Evolutionary conservation across 2,329 filamentous ascomycete genomes (phyloP), one percentile per base, ranked within the genome.

Genomic region (Colletotrichum spinosum): DNA sequence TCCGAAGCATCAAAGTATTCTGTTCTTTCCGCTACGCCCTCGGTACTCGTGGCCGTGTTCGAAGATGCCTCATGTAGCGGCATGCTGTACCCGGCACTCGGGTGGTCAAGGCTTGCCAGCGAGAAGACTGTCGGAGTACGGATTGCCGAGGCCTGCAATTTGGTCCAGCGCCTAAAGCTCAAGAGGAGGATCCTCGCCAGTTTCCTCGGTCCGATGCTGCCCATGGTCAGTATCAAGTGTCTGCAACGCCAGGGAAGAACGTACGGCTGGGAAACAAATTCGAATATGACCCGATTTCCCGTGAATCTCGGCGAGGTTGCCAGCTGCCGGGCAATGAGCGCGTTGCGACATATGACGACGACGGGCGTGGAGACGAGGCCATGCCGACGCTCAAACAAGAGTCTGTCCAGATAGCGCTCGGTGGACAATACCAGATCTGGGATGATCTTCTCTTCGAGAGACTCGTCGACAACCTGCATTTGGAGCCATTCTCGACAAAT

Each of bases 261-360:
- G 69, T 60, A 77, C 74, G 78, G 78, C 52, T 78, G 78, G 2
- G 77, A 78, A 15, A 78, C 74, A 48, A 77, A 79, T 52, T 79
- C 78, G 9, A 77, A 72, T 12, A 78, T 67, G 2, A 70, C 71
- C 13, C 62, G 60, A 41, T 68, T 34, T 66, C 67, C 63, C 25
- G 67, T 55, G n/a, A 68, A 62, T 44, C 72, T 60, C 42, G 71
- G 56, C 2, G 51, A 67, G 33, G 46, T 72, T 54, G 61, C 60
- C 7, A 68, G 61, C 33, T 69, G 68, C 25, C 76, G 74, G 2
- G 75, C 76, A 9, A 70, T 69, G 4, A 75, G 55, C 1, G 73
- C 71, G 55, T 76, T 74, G n/a, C 60, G 69, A 51, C 77, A 79
- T 6, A 79, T 69, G 8, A 79, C 72, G 1, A 79, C 72, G 7